Percentiles rank a stretch among this genome's conserved stretches.
Conservation (phyloP, 495 filamentous ascomycete species). For the Parathielavia hyrcaniae region DNA sequence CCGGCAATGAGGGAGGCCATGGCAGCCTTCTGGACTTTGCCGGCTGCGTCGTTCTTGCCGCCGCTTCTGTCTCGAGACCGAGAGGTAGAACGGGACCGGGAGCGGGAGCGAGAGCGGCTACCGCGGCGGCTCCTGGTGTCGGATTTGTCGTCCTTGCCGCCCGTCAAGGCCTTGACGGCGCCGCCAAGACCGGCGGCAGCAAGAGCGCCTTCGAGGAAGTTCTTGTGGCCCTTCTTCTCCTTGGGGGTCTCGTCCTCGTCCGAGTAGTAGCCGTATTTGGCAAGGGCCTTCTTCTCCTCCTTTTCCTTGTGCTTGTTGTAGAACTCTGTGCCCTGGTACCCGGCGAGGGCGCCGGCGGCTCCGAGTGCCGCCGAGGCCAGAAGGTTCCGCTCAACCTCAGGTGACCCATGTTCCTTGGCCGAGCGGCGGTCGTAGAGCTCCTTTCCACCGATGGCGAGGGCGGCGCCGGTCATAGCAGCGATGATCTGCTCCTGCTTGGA, state of each 20-base stretch:
- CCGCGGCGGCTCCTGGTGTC: slow-evolving; percentile 48
- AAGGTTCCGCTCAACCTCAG: slow-evolving; percentile 45
- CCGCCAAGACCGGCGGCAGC: slow-evolving; percentile 62
- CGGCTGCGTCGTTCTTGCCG: slow-evolving; percentile 44
- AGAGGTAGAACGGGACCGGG: slow-evolving; percentile 42
- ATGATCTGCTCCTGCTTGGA: slow-evolving; percentile 55
- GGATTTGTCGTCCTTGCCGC: slow-evolving; percentile 46
- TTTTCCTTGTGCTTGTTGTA: slow-evolving; percentile 48
- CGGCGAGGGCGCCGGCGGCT: slow-evolving; percentile 50
- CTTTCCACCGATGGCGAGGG: slow-evolving; percentile 49
- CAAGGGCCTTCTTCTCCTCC: slow-evolving; percentile 43
- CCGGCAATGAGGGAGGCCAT: slow-evolving; percentile 81
- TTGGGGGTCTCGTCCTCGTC: slow-evolving; percentile 48
- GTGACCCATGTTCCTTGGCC: slow-evolving; percentile 40
- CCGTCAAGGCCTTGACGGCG: slow-evolving; percentile 49
- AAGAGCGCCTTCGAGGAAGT: slow-evolving; percentile 64
- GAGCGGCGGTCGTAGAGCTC: slow-evolving; percentile 52
- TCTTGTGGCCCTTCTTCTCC: slow-evolving; percentile 56
- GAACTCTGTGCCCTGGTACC: slow-evolving; percentile 48
- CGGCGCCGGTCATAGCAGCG: slow-evolving; percentile 48
- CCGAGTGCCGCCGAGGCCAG: slow-evolving; percentile 49
- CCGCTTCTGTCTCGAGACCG: slow-evolving; percentile 41
- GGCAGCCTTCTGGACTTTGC: slow-evolving; percentile 75
- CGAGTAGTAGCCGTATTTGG: slow-evolving; percentile 45
- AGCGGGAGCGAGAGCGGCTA: slow-evolving; percentile 43